Base-by-base conservation (phyloP, 2,329 filamentous ascomycete genomes). In the Colletotrichum noveboracense region DNA sequence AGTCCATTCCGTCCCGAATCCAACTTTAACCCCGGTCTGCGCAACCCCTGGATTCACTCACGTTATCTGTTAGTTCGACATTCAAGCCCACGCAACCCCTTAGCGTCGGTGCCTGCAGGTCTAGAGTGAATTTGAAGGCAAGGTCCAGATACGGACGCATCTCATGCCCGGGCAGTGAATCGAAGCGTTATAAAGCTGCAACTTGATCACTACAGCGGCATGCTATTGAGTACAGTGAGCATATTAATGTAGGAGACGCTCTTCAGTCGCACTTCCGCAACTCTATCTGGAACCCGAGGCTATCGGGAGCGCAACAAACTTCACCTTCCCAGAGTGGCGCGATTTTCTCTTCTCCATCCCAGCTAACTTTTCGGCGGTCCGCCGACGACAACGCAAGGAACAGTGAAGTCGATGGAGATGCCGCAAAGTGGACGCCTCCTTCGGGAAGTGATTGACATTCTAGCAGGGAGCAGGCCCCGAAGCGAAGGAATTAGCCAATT, bases 391-490 rank as follows among this genome's bases (percentile, higher is more conserved):
- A 43, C 28, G 10, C 30, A 66, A 16, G 34, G 30, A 34, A 16
- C 18, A 30, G 3, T 32, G 21, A 62, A 52, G 34, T n/a, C 3
- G 61, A 67, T 67, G 70, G 70, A 71, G 62, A 67, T 48, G 32
- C 70, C 62, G 62, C 70, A 67, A 67, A 36, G 43, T 52, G 26
- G 62, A 34, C 26, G 48, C 18, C 52, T 60, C 34, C 26, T 71
- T 71, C 14, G 13, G 70, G 62, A 30, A 68, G 70, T 68, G 64
- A 62, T 72, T 62, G 36, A 62, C 70, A 43, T 48, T 18, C 21
- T 8, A 16, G n/a, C 70, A 68, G 64, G 70, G 55, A 60, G 56
- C 21, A 55, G 28, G 36, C 28, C 26, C 14, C 26, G 48, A 64
- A 28, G 43, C 21, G 38, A 66, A 56, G 61, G 55, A 66, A 48